phyloP scores from a whole-genome alignment of 2,329 filamentous ascomycete species.

The Diaporthe batatas region DNA sequence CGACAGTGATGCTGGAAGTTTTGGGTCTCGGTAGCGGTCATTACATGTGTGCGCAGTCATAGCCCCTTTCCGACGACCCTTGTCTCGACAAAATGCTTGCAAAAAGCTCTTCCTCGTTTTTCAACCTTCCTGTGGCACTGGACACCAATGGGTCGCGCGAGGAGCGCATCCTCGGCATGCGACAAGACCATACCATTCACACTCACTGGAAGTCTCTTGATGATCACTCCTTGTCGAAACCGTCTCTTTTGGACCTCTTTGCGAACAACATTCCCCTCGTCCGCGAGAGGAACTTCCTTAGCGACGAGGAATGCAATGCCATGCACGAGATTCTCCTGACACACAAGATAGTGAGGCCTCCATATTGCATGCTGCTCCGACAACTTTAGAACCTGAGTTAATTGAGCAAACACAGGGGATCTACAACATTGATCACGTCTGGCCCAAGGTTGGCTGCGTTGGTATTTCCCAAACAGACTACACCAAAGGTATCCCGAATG shows the following conservation, averaged over 20 bases:
- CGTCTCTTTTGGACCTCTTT: neutral
- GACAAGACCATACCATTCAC: neutral
- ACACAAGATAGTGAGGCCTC: neutral
- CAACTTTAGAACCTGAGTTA: neutral
- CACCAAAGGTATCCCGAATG: neutral
- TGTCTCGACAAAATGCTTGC: neutral
- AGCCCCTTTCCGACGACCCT: neutral
- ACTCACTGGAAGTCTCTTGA: neutral
- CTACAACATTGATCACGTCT: neutral
- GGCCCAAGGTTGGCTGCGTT: neutral
- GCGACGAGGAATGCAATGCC: neutral
- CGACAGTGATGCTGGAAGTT: neutral
- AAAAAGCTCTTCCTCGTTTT: neutral
- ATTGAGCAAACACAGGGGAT: neutral
- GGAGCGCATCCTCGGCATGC: neutral
- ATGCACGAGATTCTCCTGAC: neutral
- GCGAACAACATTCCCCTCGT: neutral
- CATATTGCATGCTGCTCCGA: neutral
- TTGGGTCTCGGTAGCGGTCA: neutral
- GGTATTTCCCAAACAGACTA: constrained; percentile 1
- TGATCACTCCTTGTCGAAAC: neutral
- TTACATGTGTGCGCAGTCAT: neutral
- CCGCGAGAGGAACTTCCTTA: neutral
- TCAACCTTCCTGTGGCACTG: neutral
- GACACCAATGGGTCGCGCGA: neutral